Base-by-base conservation (phyloP, 345 rosid species). In the Laguncularia racemosa region DNA sequence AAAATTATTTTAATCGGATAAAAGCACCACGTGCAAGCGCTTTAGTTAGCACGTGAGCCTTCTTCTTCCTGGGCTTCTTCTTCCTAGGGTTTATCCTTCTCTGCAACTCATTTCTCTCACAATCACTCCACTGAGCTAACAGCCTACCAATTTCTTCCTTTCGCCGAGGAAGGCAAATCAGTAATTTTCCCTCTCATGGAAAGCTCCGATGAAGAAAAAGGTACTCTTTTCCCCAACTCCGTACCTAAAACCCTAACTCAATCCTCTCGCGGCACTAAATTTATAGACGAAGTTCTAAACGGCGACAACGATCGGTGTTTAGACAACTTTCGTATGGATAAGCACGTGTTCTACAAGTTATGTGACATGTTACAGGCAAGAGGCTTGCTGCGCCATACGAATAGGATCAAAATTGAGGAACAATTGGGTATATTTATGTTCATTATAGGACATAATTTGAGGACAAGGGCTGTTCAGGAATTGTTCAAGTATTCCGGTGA, bases 281-380 rank as follows among this genome's bases (percentile, higher is more conserved):
- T 91, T 53, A 88, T 91, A 44, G 84, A 85, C 72, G 85, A 83
- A 73, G 88, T 88, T 16, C 81, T 91, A 9, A 82, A 79, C 54
- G 86, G 91, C 58, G 78, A 74, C 49, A 82, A 74, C 63, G 85
- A 82, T 16, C 66, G 65, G 0, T 91, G 95, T 62, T 63, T 82
- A 44, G 92, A 86, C 64, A 84, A 84, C 61, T 91, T 91, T 61
- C 96, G 96, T 17, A 91, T 88, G 96, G 98, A 91, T 9, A 91
- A 88, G 71, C 75, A 75, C 26, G 85, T 88, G 46, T 91, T 88
- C 61, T 88, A 84, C 65, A 91, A 86, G 71, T 71, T 88, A 20
- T 91, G 98, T 67, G 81, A 84, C 52, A 76, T 84, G 58, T 67
- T 91, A 58, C 96, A 84, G 58, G 73, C 76, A 60, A 82, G 73